Evolutionary conservation across 768 basidiomycete genomes (phyloP).

Genomic region (Boletus fagicola): DNA sequence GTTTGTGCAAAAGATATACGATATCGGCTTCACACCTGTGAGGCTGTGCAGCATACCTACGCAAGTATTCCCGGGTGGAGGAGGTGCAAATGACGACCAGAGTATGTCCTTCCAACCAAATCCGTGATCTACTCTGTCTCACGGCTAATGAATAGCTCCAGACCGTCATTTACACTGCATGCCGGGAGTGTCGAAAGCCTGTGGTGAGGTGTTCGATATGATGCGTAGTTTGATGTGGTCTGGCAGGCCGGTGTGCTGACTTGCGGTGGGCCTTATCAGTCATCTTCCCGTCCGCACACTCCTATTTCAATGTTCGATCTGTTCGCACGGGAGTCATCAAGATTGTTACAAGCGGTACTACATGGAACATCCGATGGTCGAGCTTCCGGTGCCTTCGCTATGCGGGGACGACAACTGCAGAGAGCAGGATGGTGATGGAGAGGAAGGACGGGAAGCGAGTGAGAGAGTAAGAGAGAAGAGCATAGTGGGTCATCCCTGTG

Average conservation of each 20-base stretch:
- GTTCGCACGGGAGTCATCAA: conserved; percentile 80
- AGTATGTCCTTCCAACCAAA: conserved; percentile 35
- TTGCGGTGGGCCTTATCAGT: conserved; percentile 35
- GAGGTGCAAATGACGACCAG: conserved; percentile 52
- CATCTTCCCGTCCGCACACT: conserved; percentile 73
- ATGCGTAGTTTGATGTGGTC: conserved; percentile 38
- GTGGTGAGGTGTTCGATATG: conserved; percentile 68
- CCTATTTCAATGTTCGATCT: conserved; percentile 72
- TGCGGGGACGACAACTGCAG: conserved; percentile 24
- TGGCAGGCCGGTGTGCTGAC: background rate
- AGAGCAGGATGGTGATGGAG: conserved; percentile 17
- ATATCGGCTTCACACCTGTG: conserved; percentile 57
- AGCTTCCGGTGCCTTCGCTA: conserved; percentile 29
- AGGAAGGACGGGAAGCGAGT: conserved; percentile 4
- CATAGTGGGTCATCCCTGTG: conserved; percentile 59
- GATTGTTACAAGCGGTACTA: conserved; percentile 74
- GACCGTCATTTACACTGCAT: conserved; percentile 68
- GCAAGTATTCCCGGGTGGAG: conserved; percentile 57
- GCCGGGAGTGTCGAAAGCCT: conserved; percentile 68
- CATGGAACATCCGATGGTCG: conserved; percentile 53
- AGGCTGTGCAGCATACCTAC: conserved; percentile 74
- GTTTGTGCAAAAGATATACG: conserved; percentile 49
- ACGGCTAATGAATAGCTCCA: conserved; percentile 47
- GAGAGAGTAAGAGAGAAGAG: conserved; percentile 7
- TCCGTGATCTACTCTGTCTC: background rate